phyloP scores from a whole-genome alignment of 2,329 filamentous ascomycete genomes.

The Colletotrichum somersetense region DNA sequence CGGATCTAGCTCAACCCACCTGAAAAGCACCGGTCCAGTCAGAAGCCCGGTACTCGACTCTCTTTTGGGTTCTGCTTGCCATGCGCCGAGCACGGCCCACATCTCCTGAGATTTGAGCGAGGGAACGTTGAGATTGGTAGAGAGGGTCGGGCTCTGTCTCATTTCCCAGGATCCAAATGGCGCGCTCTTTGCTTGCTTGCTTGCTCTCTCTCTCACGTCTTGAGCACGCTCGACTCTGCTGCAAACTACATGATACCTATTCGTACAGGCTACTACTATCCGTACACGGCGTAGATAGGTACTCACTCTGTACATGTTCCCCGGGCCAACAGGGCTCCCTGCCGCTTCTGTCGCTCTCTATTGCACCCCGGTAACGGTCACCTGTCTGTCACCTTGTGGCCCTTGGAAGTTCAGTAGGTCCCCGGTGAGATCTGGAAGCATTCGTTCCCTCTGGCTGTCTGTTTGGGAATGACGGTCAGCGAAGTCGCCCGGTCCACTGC shows the following conservation, averaged over 20 bases:
- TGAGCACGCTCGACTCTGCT: background rate
- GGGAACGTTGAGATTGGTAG: conserved; percentile 19
- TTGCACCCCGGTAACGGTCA: conserved; percentile 18
- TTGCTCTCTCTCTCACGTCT: no score
- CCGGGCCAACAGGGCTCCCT: conserved; percentile 20
- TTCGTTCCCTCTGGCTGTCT: background rate
- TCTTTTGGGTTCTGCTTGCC: background rate
- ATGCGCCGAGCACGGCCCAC: conserved; percentile 22
- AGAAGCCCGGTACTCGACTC: background rate
- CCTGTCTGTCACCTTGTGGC: background rate
- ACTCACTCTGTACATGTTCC: background rate
- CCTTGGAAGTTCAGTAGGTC: background rate
- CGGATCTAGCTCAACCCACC: background rate
- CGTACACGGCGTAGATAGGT: no score
- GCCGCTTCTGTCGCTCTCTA: background rate
- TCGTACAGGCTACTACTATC: no score
- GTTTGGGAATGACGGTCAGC: conserved; percentile 27
- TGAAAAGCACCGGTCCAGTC: conserved; percentile 11
- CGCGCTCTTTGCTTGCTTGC: background rate
- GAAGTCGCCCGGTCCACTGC: background rate
- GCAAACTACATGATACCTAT: no score
- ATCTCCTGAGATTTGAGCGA: conserved; percentile 18
- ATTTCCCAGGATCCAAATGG: conserved; percentile 25
- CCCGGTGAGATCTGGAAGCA: conserved; percentile 12
- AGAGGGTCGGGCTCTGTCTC: conserved; percentile 22